Conservation (phyloP, 768 basidiomycete species). For the Tulasnella calospora region DNA sequence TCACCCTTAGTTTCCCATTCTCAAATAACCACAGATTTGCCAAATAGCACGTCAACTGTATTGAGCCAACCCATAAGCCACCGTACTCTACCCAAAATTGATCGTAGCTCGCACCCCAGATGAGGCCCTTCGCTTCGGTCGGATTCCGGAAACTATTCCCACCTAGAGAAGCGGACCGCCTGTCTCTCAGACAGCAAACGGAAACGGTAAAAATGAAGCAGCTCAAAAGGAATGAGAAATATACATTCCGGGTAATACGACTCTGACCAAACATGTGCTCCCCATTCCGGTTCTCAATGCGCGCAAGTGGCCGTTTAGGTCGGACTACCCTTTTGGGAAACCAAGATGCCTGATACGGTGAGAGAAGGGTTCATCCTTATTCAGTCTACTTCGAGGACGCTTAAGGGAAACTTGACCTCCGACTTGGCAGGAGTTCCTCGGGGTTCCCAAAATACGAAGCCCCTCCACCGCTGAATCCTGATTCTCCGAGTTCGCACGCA, state of each 20-base stretch:
- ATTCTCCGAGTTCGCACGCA: neutral
- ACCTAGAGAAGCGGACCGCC: neutral
- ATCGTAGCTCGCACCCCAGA: neutral
- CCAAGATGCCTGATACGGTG: neutral
- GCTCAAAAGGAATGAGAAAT: neutral
- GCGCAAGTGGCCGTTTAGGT: neutral
- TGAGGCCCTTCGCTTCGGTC: neutral
- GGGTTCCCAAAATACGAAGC: neutral
- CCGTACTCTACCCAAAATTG: neutral
- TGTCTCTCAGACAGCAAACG: neutral
- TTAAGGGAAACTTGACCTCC: neutral
- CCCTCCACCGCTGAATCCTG: neutral
- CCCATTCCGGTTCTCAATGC: neutral
- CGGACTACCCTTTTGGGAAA: neutral
- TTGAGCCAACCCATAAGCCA: neutral
- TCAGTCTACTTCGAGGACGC: neutral
- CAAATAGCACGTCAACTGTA: neutral
- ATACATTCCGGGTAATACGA: neutral
- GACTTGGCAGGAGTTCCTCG: slow-evolving; percentile 3
- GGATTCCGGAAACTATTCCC: neutral
- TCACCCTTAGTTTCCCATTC: neutral
- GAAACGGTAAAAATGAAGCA: too few relatives aligned
- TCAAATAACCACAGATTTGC: neutral
- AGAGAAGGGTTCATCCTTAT: neutral
- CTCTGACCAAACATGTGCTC: neutral